Base-by-base conservation (phyloP, 2,329 filamentous ascomycete genomes). In the Fusarium sp. region DNA sequence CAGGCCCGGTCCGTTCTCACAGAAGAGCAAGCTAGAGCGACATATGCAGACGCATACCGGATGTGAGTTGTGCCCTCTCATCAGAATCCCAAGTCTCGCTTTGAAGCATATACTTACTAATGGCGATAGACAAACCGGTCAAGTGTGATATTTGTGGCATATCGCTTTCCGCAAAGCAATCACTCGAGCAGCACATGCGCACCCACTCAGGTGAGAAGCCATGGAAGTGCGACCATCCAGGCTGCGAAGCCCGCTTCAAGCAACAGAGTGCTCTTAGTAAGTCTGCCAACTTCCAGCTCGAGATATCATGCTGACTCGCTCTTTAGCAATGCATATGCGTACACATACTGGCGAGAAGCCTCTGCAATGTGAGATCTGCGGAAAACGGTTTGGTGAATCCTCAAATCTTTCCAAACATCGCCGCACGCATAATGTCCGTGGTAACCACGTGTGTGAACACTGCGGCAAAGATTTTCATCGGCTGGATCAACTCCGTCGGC, bases 301-400 rank as follows among this genome's bases (percentile, higher is more conserved):
- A 38, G 15, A 69, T 36, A 28, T 6, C 22, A 24, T 46, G 33
- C 68, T 77, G 39, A 78, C 62, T 9, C 9, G 7, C 33, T 22
- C 17, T 22, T 39, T 48, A 90, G 88, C 89, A n/a, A 91, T 91
- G 83, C 90, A 92, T 71, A 85, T 86, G 71, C 84, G 89, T 39
- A 89, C 86, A 2, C 90, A 92, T 72, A 91, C 90, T 1, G 88
- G 89, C 42, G 85, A 87, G 46, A 91, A 91, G 73, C 89, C 89
- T 1, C 78, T 91, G 0, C 78, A 81, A 44, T 91, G 89, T 66
- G 83, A 87, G 2, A 80, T 85, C 28, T 91, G 89, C 69, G 83
- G 82, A 45, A 89, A 88, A 72, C 79, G 78, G 11, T 91, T 91
- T 73, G 85, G 86, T 63, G 88, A 91, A 75, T 91, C 88, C 0